Base-by-base conservation (phyloP, 345 rosid genomes). In the Lenwebbia sp. region DNA sequence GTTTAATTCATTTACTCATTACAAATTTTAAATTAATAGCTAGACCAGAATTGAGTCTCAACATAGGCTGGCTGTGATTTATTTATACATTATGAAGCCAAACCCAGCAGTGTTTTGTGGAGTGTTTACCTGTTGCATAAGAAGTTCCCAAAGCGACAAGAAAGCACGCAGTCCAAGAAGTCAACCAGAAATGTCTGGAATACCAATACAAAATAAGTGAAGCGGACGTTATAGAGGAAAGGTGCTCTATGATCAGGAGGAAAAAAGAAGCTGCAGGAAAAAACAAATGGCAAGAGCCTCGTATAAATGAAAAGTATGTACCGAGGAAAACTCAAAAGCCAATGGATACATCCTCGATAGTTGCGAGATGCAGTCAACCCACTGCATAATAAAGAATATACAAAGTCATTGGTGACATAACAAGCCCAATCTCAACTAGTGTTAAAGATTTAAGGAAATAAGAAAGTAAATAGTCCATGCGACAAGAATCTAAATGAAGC, bases 321-420 rank as follows among this genome's bases (percentile, higher is more conserved):
- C 99, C 90, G 96, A 89, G 84, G 98, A 95, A 91, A 95, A 97
- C 92, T 97, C 98, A 62, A 97, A 97, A 74, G 99, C 98, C 88
- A 92, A 93, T 23, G 99, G 99, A 92, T 97, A 96, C 94, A 97
- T 95, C 89, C 99, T 93, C 90, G 93, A 84, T 78, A 97, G 86
- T 86, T 97, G 99, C 2, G 99, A 94, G 62, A 97, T 94, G 86
- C 99, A 96, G 88, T 97, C 99, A 91, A 97, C 92, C 99, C 99
- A 97, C 99, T 97, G 97, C 95, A 94, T 52, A 89, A 89, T 7
- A 78, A 83, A 85, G 30, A 22, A 52, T 82, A 50, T 40, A 40
- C 19, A 13, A 83, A 85, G 85, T 85, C 50, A 37, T 53, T 76
- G 49, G 57, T 84, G 13, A 62, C 74, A 23, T 83, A 57, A 41